These are phyloP conservation scores for Moringa oleifera DNA, from an alignment of 345 rosid genomes.

Conservation along the genomic window DNA sequence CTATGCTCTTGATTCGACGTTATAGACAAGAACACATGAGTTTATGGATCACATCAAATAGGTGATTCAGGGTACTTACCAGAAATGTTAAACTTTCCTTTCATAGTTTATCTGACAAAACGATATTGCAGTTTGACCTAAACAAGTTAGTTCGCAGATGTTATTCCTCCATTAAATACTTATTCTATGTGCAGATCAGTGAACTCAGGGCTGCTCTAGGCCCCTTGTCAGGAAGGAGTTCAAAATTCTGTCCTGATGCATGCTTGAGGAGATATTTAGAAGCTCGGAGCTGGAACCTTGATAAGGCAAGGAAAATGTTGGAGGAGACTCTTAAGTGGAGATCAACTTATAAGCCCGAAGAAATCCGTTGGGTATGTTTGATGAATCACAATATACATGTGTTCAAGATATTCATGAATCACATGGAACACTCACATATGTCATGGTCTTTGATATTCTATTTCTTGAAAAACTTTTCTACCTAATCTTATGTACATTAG, in stretches of 20 bases:
- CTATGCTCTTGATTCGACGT: neutral
- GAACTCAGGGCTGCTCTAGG: slow-evolving; percentile 70
- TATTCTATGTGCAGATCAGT: slow-evolving; percentile 36
- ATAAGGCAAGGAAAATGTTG: slow-evolving; percentile 74
- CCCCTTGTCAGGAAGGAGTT: slow-evolving; percentile 58
- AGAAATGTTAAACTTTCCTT: neutral
- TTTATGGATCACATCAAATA: neutral
- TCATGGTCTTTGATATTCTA: neutral
- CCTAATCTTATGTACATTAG: neutral
- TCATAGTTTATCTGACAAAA: neutral
- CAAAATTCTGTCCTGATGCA: slow-evolving; percentile 59
- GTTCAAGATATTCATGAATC: too few relatives aligned
- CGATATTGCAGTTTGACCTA: neutral
- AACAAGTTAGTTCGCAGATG: neutral
- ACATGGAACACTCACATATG: neutral
- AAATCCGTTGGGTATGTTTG: slow-evolving; percentile 76
- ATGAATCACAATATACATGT: neutral
- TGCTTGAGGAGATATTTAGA: slow-evolving; percentile 74
- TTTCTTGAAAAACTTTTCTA: too few relatives aligned
- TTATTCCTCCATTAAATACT: neutral
- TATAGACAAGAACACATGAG: neutral
- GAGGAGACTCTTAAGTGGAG: slow-evolving; percentile 86
- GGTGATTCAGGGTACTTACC: neutral
- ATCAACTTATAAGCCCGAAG: slow-evolving; percentile 80
- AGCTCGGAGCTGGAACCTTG: slow-evolving; percentile 87